Evolutionary conservation across 106 monocot species (phyloP).

Genomic region (Dioscorea alata): DNA sequence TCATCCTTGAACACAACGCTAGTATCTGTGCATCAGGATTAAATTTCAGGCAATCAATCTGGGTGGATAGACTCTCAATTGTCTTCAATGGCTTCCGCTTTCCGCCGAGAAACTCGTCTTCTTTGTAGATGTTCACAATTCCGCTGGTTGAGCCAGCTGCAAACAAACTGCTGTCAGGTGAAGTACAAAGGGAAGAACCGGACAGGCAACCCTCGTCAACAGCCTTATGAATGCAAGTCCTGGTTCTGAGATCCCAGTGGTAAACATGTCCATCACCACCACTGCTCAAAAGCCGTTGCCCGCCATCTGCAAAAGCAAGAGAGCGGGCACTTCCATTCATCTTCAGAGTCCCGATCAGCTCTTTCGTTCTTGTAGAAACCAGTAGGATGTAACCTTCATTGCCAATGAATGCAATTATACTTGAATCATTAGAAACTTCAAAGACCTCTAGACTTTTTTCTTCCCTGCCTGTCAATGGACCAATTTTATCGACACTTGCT

Average conservation of each 20-base stretch:
- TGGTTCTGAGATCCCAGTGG: constrained; percentile 84
- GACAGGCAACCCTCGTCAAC: constrained; percentile 69
- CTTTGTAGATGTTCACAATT: constrained; percentile 71
- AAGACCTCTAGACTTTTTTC: constrained; percentile 84
- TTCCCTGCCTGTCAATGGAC: constrained; percentile 70
- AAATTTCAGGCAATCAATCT: constrained; percentile 58
- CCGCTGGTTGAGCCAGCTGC: constrained; percentile 82
- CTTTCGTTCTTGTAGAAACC: constrained; percentile 69
- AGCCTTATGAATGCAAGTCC: constrained; percentile 72
- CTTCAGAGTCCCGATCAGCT: constrained; percentile 83
- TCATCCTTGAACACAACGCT: constrained; percentile 67
- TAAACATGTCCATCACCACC: constrained; percentile 92
- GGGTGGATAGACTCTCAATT: constrained; percentile 76
- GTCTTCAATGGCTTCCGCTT: constrained; percentile 75
- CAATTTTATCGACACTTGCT: constrained; percentile 55
- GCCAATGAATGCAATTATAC: constrained; percentile 71
- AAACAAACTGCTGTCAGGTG: constrained; percentile 55
- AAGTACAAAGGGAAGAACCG: constrained; percentile 56
- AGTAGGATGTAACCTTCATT: constrained; percentile 84
- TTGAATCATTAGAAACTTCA: constrained; percentile 91
- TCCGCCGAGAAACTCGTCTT: constrained; percentile 75
- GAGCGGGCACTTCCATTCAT: constrained; percentile 82
- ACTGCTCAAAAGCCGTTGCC: constrained; percentile 53
- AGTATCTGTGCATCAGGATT: constrained; percentile 80
- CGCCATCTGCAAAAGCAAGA: constrained; percentile 67